These are phyloP conservation scores for Penicillium mononematosum DNA, from an alignment of 495 filamentous ascomycete species.

Conservation along the genomic window DNA sequence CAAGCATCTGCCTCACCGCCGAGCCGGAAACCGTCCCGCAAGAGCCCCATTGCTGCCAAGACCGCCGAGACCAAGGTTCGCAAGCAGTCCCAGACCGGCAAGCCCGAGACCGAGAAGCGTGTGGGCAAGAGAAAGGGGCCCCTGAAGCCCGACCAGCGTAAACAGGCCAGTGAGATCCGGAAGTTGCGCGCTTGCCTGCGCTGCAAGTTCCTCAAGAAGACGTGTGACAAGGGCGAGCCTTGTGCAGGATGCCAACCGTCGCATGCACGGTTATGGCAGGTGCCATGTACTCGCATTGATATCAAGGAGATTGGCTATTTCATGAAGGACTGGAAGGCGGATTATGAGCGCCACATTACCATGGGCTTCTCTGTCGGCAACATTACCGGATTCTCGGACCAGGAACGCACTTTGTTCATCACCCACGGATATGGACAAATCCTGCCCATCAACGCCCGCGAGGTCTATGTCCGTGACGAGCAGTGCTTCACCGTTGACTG, in stretches of 20 bases:
- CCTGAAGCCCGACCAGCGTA: constrained; percentile 86
- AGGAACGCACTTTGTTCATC: constrained; percentile 76
- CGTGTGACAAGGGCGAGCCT: constrained; percentile 91
- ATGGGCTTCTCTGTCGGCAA: constrained; percentile 87
- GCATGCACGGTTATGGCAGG: constrained; percentile 90
- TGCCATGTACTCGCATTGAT: constrained; percentile 91
- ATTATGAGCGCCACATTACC: constrained; percentile 84
- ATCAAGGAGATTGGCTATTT: constrained; percentile 97
- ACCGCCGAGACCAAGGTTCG: constrained; percentile 75
- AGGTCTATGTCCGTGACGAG: constrained; percentile 86
- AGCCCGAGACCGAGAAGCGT: constrained; percentile 84
- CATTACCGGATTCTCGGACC: constrained; percentile 84
- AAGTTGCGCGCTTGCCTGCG: constrained; percentile 88
- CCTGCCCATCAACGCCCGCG: constrained; percentile 82
- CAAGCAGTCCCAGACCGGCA: constrained; percentile 67
- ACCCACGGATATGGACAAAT: constrained; percentile 89
- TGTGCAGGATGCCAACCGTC: constrained; percentile 91
- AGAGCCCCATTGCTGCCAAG: constrained; percentile 75
- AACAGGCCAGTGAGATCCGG: constrained; percentile 90
- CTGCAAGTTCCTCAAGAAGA: constrained; percentile 99
- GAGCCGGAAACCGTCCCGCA: constrained; percentile 64
- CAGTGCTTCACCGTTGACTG: constrained; percentile 90
- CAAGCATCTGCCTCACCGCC: constrained; percentile 63
- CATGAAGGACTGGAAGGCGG: constrained; percentile 97
- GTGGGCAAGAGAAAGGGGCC: constrained; percentile 84